Percentiles rank a stretch among this genome's conserved stretches.
phyloP scores from a whole-genome alignment of 2,329 filamentous ascomycete genomes.

The Clarireedia homoeocarpa region DNA sequence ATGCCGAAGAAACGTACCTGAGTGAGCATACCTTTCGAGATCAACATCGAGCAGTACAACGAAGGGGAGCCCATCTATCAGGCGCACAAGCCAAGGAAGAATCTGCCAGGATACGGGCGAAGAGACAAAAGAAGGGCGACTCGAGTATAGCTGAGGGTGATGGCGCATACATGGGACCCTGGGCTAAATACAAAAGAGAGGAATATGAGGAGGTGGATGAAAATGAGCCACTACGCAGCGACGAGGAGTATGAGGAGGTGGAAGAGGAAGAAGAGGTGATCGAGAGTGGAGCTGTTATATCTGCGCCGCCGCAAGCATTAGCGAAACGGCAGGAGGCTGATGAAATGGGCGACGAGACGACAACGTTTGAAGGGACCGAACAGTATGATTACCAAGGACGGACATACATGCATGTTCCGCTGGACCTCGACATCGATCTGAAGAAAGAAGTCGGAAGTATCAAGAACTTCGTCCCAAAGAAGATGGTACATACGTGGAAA shows the following conservation, averaged over 20 bases:
- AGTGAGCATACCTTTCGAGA: constrained; percentile 85
- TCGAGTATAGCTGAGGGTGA: constrained; percentile 78
- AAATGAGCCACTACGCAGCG: constrained; percentile 66
- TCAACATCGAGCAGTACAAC: constrained; percentile 78
- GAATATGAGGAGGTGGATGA: constrained; percentile 68
- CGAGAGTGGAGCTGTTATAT: constrained; percentile 53
- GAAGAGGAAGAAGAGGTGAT: constrained; percentile 65
- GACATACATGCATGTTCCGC: constrained; percentile 96
- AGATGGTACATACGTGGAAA: constrained; percentile 85
- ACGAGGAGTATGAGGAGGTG: constrained; percentile 71
- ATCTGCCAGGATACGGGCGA: constrained; percentile 58
- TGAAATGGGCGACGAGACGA: constrained; percentile 65
- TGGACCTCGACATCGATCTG: constrained; percentile 80
- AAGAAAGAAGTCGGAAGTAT: constrained; percentile 69
- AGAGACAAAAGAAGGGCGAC: constrained; percentile 78
- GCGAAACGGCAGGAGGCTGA: constrained; percentile 49
- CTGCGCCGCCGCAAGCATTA: constrained; percentile 47
- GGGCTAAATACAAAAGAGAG: constrained; percentile 73
- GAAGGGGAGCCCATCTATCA: constrained; percentile 48
- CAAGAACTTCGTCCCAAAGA: constrained; percentile 93
- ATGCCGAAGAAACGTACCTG: constrained; percentile 78
- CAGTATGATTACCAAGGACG: constrained; percentile 90
- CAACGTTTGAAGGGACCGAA: constrained; percentile 75
- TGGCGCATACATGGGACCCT: constrained; percentile 85
- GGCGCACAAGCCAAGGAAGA: constrained; percentile 59